Conservation (phyloP, 345 rosid genomes). For the Citrus unshiu region DNA sequence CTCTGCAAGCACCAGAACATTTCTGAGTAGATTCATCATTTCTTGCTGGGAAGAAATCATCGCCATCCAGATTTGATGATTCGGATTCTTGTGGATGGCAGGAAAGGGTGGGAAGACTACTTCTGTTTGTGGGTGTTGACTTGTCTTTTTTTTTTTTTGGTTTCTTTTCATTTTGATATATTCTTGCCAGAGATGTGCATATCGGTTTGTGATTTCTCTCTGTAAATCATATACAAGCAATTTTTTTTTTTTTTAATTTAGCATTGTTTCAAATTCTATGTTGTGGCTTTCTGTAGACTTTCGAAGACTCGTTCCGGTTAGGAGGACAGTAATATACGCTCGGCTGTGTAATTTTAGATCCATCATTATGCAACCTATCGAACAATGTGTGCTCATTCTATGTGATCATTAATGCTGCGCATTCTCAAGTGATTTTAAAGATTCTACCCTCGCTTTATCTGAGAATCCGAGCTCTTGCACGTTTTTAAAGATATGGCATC, state of each 20-base stretch:
- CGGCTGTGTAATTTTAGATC: background rate
- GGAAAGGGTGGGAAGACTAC: conserved; percentile 18
- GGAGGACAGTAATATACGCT: background rate
- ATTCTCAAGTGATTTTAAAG: too few species aligned
- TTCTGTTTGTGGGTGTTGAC: conserved; percentile 14
- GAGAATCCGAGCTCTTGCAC: background rate
- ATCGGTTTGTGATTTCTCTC: conserved; percentile 23
- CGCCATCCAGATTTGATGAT: conserved; percentile 5
- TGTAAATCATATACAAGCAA: conserved; percentile 34
- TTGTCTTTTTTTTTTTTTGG: background rate
- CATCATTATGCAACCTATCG: background rate
- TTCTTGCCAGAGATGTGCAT: conserved; percentile 41
- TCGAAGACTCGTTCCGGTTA: background rate
- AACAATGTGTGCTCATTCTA: too few species aligned
- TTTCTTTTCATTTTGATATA: background rate
- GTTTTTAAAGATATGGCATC: background rate
- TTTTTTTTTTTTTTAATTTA: background rate
- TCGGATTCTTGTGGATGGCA: background rate
- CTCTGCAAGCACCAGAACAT: conserved; percentile 33
- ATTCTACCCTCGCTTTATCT: background rate
- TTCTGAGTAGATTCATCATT: conserved; percentile 22
- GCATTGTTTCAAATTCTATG: conserved; percentile 16
- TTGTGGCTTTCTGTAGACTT: background rate
- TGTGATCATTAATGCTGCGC: too few species aligned
- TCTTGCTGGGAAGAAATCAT: background rate